Conservation (phyloP, 2,329 filamentous ascomycete species). For the Metarhizium guizhouense region DNA sequence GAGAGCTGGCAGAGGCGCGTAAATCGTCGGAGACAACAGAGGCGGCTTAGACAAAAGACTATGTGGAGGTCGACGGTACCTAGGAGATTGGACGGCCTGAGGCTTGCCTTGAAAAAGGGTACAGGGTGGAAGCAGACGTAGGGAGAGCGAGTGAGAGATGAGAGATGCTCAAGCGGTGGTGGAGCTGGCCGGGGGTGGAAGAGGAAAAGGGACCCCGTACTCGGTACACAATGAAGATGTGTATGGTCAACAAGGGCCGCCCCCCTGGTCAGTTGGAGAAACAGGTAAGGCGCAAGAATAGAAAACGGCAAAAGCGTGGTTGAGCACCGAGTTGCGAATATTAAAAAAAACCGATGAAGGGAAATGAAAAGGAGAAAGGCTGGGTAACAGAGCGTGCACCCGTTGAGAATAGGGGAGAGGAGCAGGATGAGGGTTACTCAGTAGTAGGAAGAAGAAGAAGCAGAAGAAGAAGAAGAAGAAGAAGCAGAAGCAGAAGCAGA, state of each 20-base stretch:
- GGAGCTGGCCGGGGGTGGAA: not conserved
- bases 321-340: not conserved
- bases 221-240: not conserved
- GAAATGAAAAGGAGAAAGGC: not conserved
- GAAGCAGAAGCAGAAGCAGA: conserved; percentile 4
- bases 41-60: conserved; percentile 7
- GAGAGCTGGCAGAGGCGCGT: conserved; percentile 5
- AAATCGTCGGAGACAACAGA: conserved; percentile 8
- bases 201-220: not conserved
- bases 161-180: not conserved
- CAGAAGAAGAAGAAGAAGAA: conserved; percentile 1
- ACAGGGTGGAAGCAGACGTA: not conserved
- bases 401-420: conserved; percentile 1
- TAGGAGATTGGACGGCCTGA: conserved; percentile 8
- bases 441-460: conserved; percentile 3
- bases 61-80: conserved; percentile 10
- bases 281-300: not conserved
- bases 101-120: conserved; percentile 2
- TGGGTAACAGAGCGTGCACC: not conserved
- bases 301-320: conserved; percentile 2
- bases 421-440: not conserved
- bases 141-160: conserved; percentile 1
- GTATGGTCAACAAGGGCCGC: not conserved
- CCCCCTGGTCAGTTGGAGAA: not conserved
- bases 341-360: not conserved